These are phyloP conservation scores for Claviceps sp. DNA, from an alignment of 2,329 filamentous ascomycete species.

Conservation along the genomic window DNA sequence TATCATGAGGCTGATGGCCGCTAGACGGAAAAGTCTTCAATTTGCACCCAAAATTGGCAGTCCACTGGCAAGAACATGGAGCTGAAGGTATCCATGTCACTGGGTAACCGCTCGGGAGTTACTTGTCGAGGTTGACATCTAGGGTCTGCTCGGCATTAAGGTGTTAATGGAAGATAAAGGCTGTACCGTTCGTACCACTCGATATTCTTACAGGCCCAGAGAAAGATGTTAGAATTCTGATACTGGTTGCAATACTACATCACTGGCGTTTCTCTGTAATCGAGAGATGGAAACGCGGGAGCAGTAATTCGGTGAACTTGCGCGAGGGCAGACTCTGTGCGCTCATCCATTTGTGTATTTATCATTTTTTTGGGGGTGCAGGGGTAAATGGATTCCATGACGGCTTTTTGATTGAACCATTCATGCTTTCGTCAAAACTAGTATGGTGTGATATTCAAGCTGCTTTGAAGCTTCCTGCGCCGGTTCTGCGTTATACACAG, in stretches of 20 bases:
- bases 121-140: not conserved
- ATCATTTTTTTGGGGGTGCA: not conserved
- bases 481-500: not conserved
- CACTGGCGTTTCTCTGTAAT: too few relatives aligned
- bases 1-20: slow-evolving; percentile 52
- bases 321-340: not conserved
- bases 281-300: too few relatives aligned
- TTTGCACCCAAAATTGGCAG: slow-evolving; percentile 65
- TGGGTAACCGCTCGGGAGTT: not conserved
- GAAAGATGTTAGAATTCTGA: too few relatives aligned
- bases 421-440: not conserved
- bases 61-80: slow-evolving; percentile 50
- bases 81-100: slow-evolving; percentile 8
- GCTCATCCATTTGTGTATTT: not conserved
- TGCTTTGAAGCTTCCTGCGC: not conserved
- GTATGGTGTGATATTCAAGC: not conserved
- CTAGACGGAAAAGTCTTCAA: slow-evolving; percentile 63
- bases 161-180: not conserved
- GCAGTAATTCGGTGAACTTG: too few relatives aligned
- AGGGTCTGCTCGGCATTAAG: not conserved
- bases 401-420: not conserved
- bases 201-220: too few relatives aligned
- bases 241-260: too few relatives aligned
- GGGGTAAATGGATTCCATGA: not conserved
- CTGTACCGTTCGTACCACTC: not conserved